Conservation (phyloP, 352 stramenopile genomes). For the Phytophthora pini region DNA sequence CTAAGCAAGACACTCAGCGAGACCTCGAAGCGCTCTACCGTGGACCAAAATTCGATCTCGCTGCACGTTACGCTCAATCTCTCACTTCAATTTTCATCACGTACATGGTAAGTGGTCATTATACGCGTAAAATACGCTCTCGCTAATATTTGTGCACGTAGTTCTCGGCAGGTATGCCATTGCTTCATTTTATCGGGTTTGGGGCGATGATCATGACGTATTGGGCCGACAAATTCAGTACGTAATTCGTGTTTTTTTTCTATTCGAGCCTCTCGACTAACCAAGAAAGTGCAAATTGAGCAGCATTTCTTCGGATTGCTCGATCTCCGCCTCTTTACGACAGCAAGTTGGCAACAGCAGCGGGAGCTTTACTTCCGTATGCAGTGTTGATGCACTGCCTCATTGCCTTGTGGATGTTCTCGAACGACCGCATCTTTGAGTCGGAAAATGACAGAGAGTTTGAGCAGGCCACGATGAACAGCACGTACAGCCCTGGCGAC, state of each 20-base stretch:
- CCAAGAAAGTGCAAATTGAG: neutral
- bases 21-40: slow-evolving; percentile 81
- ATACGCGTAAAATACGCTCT: neutral
- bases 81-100: slow-evolving; percentile 86
- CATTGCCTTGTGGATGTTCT: slow-evolving; percentile 89
- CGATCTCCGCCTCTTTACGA: slow-evolving; percentile 77
- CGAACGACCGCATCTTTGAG: slow-evolving; percentile 86
- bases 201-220: slow-evolving; percentile 80
- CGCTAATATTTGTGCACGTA: slow-evolving; percentile 17
- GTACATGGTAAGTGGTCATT: slow-evolving; percentile 55
- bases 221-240: slow-evolving; percentile 91
- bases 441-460: slow-evolving; percentile 40
- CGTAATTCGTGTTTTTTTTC: neutral
- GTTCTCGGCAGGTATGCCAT: slow-evolving; percentile 84
- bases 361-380: slow-evolving; percentile 71
- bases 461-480: slow-evolving; percentile 12
- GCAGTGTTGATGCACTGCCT: slow-evolving; percentile 78
- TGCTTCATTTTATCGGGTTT: slow-evolving; percentile 80
- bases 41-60: slow-evolving; percentile 81
- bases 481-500: slow-evolving; percentile 42
- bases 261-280: neutral
- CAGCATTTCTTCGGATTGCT: slow-evolving; percentile 73
- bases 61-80: slow-evolving; percentile 73
- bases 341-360: slow-evolving; percentile 64
- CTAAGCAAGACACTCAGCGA: slow-evolving; percentile 82